Evolutionary conservation across 164 flowering plant genomes (phyloP).

Genomic region (Aristolochia fimbriata): DNA sequence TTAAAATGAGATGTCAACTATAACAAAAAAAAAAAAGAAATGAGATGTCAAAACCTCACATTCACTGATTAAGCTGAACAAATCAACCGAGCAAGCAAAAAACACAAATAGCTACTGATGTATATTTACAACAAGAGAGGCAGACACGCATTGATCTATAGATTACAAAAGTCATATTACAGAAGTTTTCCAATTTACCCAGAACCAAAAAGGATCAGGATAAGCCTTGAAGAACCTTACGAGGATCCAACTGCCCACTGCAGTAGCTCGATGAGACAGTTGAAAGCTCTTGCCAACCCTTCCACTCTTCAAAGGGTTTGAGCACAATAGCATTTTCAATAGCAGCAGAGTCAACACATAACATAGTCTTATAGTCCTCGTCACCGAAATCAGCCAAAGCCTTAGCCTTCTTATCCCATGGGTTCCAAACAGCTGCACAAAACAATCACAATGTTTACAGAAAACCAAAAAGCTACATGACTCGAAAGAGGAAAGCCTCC

Average conservation of each 20-base stretch:
- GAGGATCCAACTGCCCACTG: conserved; percentile 83
- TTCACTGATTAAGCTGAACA: neutral
- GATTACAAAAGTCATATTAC: neutral
- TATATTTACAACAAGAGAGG: neutral
- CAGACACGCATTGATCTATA: neutral
- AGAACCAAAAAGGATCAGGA: neutral
- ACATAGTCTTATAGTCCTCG: conserved; percentile 49
- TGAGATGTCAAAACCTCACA: neutral
- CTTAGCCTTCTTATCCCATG: conserved; percentile 86
- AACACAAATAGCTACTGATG: neutral
- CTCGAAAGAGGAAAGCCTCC: neutral
- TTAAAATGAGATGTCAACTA: no score
- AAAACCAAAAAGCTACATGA: neutral
- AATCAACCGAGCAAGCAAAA: neutral
- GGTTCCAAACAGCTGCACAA: conserved; percentile 80
- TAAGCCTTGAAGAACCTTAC: conserved; percentile 44
- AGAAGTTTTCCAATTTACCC: no score
- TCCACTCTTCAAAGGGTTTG: conserved; percentile 78
- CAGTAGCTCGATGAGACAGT: conserved; percentile 81
- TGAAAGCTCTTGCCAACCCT: conserved; percentile 62
- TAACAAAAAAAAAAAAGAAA: no score
- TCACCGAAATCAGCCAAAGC: conserved; percentile 62
- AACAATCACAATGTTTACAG: neutral
- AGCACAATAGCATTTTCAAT: conserved; percentile 43
- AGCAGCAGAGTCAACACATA: conserved; percentile 49